These are phyloP conservation scores for Neltuma alba DNA, from an alignment of 306 rosid species.

Conservation along the genomic window DNA sequence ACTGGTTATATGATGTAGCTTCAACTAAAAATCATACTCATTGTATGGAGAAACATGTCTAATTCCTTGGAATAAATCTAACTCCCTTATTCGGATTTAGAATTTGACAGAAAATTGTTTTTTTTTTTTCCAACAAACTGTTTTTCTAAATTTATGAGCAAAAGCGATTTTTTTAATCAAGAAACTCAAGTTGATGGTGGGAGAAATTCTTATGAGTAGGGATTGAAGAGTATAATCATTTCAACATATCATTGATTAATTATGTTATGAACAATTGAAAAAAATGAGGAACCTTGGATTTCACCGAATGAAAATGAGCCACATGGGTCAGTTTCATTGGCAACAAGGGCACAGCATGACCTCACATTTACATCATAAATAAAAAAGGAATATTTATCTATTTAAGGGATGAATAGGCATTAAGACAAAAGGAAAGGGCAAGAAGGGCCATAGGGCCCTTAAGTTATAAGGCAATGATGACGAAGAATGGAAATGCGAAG, in stretches of 20 bases:
- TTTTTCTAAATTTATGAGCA: not conserved
- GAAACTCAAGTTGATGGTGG: not conserved
- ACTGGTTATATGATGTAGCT: too few relatives aligned
- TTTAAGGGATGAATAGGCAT: conserved; percentile 1
- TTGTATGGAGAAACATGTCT: too few relatives aligned
- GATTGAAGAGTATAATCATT: not conserved
- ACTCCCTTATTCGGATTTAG: not conserved
- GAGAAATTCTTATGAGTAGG: not conserved
- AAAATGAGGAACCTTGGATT: not conserved
- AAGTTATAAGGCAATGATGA: conserved; percentile 46
- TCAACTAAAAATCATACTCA: too few relatives aligned
- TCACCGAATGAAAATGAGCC: not conserved
- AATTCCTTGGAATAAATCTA: too few relatives aligned
- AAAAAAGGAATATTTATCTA: not conserved
- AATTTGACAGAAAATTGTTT: not conserved
- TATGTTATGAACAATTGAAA: not conserved
- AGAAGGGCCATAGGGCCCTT: conserved; percentile 29
- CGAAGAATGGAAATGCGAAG: conserved; percentile 46
- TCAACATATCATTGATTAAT: conserved; percentile 8
- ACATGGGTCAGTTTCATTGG: conserved; percentile 8
- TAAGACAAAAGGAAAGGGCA: not conserved
- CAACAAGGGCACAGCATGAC: conserved; percentile 55
- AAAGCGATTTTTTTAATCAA: not conserved
- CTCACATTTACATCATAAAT: conserved; percentile 55
- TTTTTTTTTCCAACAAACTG: not conserved